Base-by-base conservation (phyloP, 2,329 filamentous ascomycete species). In the Leptographium procerum region DNA sequence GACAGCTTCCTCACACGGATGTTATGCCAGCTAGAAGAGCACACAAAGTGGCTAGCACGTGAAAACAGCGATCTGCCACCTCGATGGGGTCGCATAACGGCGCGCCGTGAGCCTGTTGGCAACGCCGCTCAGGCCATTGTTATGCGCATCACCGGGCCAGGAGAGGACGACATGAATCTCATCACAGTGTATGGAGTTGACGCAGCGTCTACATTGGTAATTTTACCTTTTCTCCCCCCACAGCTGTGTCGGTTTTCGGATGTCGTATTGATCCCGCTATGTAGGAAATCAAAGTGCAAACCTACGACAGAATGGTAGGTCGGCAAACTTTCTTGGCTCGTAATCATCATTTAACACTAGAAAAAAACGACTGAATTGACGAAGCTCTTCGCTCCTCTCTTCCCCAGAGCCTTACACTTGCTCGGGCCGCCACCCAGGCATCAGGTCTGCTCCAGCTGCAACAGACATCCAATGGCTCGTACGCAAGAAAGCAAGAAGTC, bases 291-390 rank as follows among this genome's bases (percentile, higher is more conserved):
- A 36, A 57, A 47, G 19, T 57, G n/a, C 13, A 11, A 33, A n/a
- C 22, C 14, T 59, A 58, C 33, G 52, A 61, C 52, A 58, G 40
- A 4, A 57, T 63, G 61, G 58, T 60, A 52, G 33, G 47, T 1
- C n/a, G 26, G 19, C 31, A 16, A 29, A 33, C 8, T 4, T 14
- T n/a, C n/a, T n/a, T n/a, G n/a, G n/a, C n/a, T n/a, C n/a, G n/a
- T n/a, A n/a, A n/a, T n/a, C n/a, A n/a, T n/a, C n/a, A n/a, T n/a
- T n/a, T n/a, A n/a, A n/a, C n/a, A n/a, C n/a, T n/a, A n/a, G n/a
- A n/a, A n/a, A 22, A 4, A 9, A 29, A 13, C 5, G 3, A 9
- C 6, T 6, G 13, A 22, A 43, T 40, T 56, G 40, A 56, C 29
- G 19, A 24, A 19, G 16, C 31, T 33, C 31, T 33, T 10, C 31